Conservation (phyloP, 148 eudicot genomes). For the Camellia granthamiana region DNA sequence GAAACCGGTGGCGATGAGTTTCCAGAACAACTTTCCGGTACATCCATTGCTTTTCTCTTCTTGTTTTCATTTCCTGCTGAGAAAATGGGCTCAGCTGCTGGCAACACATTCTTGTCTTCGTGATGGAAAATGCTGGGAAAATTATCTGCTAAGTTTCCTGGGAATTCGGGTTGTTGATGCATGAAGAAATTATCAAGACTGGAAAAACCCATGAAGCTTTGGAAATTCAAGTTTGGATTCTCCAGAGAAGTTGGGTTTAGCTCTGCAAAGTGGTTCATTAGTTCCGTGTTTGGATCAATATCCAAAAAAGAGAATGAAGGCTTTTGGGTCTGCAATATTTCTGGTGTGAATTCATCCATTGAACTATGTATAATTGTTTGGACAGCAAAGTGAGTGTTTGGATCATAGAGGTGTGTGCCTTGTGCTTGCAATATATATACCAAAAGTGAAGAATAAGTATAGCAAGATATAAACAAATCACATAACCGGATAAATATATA, state of each 20-base stretch:
- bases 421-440: not conserved
- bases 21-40: constrained; percentile 40
- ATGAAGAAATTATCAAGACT: constrained; percentile 30
- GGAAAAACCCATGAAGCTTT: constrained; percentile 40
- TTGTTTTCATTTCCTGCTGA: constrained; percentile 23
- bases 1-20: constrained; percentile 49
- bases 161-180: constrained; percentile 26
- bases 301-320: constrained; percentile 31
- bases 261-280: constrained; percentile 31
- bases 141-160: constrained; percentile 26
- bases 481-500: not conserved
- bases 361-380: not conserved
- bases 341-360: constrained; percentile 42
- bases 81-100: constrained; percentile 12
- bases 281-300: constrained; percentile 51
- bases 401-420: not conserved
- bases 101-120: constrained; percentile 12
- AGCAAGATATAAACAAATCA: not conserved
- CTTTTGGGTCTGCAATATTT: constrained; percentile 21
- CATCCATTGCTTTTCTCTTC: constrained; percentile 53
- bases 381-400: not conserved
- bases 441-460: not conserved
- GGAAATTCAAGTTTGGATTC: constrained; percentile 25
- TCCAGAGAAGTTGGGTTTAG: constrained; percentile 23
- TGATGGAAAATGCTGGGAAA: constrained; percentile 18